A percentile compares a stretch with the other conserved stretches of the same genome.
Evolutionary conservation across 768 basidiomycete genomes (phyloP).

Genomic region (Rhodosporidiobolus odoratus): DNA sequence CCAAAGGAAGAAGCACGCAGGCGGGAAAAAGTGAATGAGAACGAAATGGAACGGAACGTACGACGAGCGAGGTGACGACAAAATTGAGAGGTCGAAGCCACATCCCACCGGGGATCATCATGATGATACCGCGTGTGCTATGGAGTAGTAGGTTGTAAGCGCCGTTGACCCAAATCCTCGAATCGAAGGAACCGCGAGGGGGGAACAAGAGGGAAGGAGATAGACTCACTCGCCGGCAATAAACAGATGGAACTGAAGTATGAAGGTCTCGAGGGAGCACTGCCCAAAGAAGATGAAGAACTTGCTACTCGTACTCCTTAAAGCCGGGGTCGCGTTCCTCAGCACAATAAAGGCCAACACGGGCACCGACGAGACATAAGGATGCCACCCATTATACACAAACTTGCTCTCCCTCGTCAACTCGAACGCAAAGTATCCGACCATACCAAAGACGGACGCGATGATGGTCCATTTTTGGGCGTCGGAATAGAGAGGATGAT

Average conservation of each 20-base stretch:
- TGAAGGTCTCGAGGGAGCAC: slow-evolving; percentile 85
- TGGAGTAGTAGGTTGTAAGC: slow-evolving; percentile 60
- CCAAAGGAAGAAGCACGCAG: no score
- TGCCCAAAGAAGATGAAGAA: slow-evolving; percentile 75
- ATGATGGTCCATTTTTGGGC: slow-evolving; percentile 53
- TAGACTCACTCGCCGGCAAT: slow-evolving; percentile 35
- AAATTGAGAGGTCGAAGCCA: slow-evolving; percentile 72
- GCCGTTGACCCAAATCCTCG: slow-evolving; percentile 43
- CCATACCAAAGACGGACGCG: slow-evolving; percentile 55
- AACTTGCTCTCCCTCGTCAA: slow-evolving; percentile 71
- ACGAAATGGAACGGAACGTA: not conserved
- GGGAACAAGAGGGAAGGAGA: not conserved
- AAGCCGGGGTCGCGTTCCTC: slow-evolving; percentile 65
- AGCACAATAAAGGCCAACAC: slow-evolving; percentile 66
- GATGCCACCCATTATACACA: slow-evolving; percentile 79
- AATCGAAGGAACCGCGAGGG: slow-evolving; percentile 61
- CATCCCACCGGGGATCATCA: slow-evolving; percentile 66
- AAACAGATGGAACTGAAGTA: slow-evolving; percentile 69
- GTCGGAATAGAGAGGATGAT: slow-evolving; percentile 62
- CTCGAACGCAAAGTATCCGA: slow-evolving; percentile 82
- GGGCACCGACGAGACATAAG: slow-evolving; percentile 73
- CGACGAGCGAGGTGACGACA: slow-evolving; percentile 62
- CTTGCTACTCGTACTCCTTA: slow-evolving; percentile 65
- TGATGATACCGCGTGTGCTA: slow-evolving; percentile 54
- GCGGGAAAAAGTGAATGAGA: not conserved